These are phyloP conservation scores for Alternaria sp. DNA, from an alignment of 2,329 filamentous ascomycete genomes.

Conservation along the genomic window DNA sequence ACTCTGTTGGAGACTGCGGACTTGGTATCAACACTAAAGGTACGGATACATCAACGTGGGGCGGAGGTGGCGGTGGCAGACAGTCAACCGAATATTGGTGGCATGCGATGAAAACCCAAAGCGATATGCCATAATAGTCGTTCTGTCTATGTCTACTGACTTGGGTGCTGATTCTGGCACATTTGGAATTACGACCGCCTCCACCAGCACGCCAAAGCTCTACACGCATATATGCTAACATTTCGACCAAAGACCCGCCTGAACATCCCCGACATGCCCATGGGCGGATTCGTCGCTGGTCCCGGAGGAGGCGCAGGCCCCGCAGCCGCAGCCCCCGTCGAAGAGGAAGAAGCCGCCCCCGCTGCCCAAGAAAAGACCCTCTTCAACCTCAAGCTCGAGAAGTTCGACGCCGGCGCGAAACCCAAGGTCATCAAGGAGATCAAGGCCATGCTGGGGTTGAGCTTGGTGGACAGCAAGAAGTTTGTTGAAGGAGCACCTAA, in stretches of 20 bases:
- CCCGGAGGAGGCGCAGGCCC: slow-evolving; percentile 61
- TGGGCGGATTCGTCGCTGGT: slow-evolving; percentile 83
- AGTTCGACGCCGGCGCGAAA: slow-evolving; percentile 87
- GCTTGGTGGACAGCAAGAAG: slow-evolving; percentile 99
- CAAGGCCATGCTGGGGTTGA: slow-evolving; percentile 93
- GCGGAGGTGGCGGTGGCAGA: background rate
- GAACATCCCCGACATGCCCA: slow-evolving; percentile 97
- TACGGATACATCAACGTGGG: slow-evolving; percentile 52
- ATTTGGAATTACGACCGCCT: background rate
- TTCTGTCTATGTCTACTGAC: background rate
- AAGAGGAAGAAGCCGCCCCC: slow-evolving; percentile 88
- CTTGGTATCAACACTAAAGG: slow-evolving; percentile 93
- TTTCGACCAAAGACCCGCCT: slow-evolving; percentile 74
- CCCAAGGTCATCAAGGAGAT: slow-evolving; percentile 99
- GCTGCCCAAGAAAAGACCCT: slow-evolving; percentile 93
- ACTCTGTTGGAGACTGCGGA: slow-evolving; percentile 97
- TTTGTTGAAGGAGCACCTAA: slow-evolving; percentile 99
- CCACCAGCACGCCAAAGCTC: background rate
- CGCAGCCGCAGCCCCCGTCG: slow-evolving; percentile 68
- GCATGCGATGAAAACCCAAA: background rate
- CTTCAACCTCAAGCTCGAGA: slow-evolving; percentile 93
- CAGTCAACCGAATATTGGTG: background rate
- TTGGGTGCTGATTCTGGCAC: background rate
- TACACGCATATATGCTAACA: slow-evolving; percentile 6
- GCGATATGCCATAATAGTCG: background rate